These are phyloP conservation scores for Rosa rugosa DNA, from an alignment of 306 rosid species.

Conservation along the genomic window DNA sequence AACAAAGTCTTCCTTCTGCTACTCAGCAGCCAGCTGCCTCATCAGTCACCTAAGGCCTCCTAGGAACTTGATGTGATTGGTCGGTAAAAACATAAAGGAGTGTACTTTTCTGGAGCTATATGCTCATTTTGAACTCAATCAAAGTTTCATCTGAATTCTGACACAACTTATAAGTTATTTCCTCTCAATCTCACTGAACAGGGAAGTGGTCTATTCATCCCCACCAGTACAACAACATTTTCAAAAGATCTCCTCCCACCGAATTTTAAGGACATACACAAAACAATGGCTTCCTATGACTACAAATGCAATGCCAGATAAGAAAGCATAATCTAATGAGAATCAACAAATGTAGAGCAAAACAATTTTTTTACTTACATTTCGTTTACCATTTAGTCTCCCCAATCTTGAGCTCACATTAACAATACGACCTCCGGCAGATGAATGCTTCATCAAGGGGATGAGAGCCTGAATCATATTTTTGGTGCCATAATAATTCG, in stretches of 20 bases:
- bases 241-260: background rate
- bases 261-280: background rate
- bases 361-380: constrained; percentile 45
- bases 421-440: constrained; percentile 71
- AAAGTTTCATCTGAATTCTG: background rate
- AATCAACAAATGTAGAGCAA: background rate
- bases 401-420: constrained; percentile 86
- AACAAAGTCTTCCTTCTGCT: background rate
- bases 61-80: background rate
- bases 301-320: background rate
- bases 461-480: constrained; percentile 76
- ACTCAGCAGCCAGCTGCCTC: background rate
- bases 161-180: background rate
- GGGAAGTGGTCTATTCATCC: background rate
- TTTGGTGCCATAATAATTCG: constrained; percentile 77
- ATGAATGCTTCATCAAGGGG: constrained; percentile 78
- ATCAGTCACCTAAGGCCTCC: background rate
- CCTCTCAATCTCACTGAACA: background rate
- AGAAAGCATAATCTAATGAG: background rate
- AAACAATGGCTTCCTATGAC: background rate
- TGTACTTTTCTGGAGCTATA: background rate
- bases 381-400: constrained; percentile 72
- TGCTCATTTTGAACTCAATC: background rate
- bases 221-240: background rate
- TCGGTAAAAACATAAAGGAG: background rate